Evolutionary conservation across 495 filamentous ascomycete species (phyloP).

Genomic region (Penicillium canariense): DNA sequence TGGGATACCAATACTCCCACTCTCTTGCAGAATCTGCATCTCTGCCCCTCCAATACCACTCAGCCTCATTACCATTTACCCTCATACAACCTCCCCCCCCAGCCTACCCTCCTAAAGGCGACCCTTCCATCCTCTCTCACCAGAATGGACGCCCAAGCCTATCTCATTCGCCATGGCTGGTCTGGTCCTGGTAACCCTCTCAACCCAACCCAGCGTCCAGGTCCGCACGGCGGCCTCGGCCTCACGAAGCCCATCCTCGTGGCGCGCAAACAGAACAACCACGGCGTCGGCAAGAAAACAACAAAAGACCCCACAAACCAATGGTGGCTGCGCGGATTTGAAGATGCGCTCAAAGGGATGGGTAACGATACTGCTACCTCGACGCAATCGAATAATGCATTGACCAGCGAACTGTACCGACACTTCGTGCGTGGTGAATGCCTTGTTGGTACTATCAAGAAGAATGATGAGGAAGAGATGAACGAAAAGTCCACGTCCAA

Average conservation of each 20-base stretch:
- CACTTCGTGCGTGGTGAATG: slow-evolving; percentile 75
- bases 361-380: slow-evolving; percentile 40
- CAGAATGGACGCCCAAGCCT: slow-evolving; percentile 64
- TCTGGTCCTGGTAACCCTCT: slow-evolving; percentile 71
- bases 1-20: not conserved
- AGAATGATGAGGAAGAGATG: slow-evolving; percentile 16
- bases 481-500: slow-evolving; percentile 18
- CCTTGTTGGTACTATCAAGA: slow-evolving; percentile 63
- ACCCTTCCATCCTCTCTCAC: not conserved
- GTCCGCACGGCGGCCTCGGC: slow-evolving; percentile 58
- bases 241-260: slow-evolving; percentile 67
- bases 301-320: slow-evolving; percentile 62
- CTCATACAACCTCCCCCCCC: not conserved
- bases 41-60: not conserved
- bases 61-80: not conserved
- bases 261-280: slow-evolving; percentile 63
- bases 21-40: not conserved
- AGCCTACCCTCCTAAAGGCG: not conserved
- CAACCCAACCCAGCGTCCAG: slow-evolving; percentile 61
- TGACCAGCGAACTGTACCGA: slow-evolving; percentile 68
- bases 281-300: slow-evolving; percentile 68
- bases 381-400: slow-evolving; percentile 31
- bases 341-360: slow-evolving; percentile 70
- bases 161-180: slow-evolving; percentile 77
- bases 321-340: slow-evolving; percentile 82